Conservation (phyloP, 164 flowering plant genomes). For the Euptelea pleiosperma region DNA sequence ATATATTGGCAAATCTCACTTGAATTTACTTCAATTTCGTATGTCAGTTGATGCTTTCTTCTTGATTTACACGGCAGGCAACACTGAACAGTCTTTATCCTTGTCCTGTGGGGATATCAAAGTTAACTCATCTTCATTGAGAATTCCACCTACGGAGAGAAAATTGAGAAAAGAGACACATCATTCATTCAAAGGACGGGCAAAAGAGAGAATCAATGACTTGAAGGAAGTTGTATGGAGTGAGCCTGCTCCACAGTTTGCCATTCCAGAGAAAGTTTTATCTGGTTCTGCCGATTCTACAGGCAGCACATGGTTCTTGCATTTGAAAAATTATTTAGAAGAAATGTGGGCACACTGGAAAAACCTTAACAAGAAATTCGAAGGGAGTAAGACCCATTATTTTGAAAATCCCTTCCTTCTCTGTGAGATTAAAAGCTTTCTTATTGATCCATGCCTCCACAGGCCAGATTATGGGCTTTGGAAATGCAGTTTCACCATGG, state of each 20-base stretch:
- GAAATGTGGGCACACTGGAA: slow-evolving; percentile 58
- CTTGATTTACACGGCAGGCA: slow-evolving; percentile 31
- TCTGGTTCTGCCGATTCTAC: slow-evolving; percentile 13
- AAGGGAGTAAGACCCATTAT: slow-evolving; percentile 25
- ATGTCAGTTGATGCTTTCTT: slow-evolving; percentile 39
- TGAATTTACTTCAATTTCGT: slow-evolving; percentile 36
- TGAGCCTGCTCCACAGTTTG: slow-evolving; percentile 50
- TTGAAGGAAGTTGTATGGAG: slow-evolving; percentile 40
- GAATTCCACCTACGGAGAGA: slow-evolving; percentile 14
- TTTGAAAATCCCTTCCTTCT: slow-evolving; percentile 59
- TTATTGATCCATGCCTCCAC: slow-evolving; percentile 34
- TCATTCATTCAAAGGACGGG: slow-evolving; percentile 17
- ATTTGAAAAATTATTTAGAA: slow-evolving; percentile 39
- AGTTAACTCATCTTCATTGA: slow-evolving; percentile 30
- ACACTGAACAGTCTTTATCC: slow-evolving; percentile 34
- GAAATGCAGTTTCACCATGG: slow-evolving; percentile 51
- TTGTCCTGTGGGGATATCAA: slow-evolving; percentile 55
- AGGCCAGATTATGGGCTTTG: slow-evolving; percentile 34
- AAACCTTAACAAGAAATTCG: slow-evolving; percentile 26
- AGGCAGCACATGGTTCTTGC: slow-evolving; percentile 17
- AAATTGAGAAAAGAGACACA: slow-evolving; percentile 4
- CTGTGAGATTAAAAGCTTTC: slow-evolving; percentile 41
- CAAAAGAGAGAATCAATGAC: slow-evolving; percentile 19
- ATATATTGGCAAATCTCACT: slow-evolving; percentile 21
- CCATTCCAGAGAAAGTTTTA: slow-evolving; percentile 16